Conservation (phyloP, 2,329 filamentous ascomycete genomes). For the Curvularia eragrostidis region DNA sequence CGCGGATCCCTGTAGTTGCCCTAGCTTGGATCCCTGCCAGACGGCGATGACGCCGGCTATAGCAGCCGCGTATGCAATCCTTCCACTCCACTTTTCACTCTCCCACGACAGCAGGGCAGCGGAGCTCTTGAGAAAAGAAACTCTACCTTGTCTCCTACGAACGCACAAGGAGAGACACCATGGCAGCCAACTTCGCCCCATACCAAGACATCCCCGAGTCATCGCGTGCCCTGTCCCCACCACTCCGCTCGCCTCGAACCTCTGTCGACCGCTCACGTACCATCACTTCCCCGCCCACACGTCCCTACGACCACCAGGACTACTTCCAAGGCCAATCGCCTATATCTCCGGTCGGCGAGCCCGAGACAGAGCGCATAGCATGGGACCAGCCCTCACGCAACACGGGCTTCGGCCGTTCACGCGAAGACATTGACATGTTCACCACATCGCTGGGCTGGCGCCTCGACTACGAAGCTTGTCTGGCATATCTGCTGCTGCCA, state of each 20-base stretch:
- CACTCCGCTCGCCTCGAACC: constrained; percentile 51
- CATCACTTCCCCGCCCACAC: constrained; percentile 43
- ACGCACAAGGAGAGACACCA: constrained; percentile 14
- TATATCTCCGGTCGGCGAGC: constrained; percentile 1
- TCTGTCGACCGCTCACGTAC: constrained; percentile 45
- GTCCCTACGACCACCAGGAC: constrained; percentile 51
- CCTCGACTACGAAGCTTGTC: constrained; percentile 86
- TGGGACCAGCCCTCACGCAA: constrained; percentile 30
- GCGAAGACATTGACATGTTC: constrained; percentile 77
- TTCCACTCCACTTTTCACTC: constrained; percentile 2
- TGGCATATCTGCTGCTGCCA: constrained; percentile 86
- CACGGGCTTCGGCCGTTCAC: constrained; percentile 42
- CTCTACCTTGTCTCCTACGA: background rate
- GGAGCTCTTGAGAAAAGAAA: background rate
- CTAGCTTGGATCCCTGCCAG: constrained; percentile 26
- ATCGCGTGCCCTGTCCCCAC: constrained; percentile 76
- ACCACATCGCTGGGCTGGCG: constrained; percentile 88
- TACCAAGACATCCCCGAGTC: constrained; percentile 94
- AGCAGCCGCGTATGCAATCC: constrained; percentile 16
- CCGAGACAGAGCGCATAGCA: constrained; percentile 38
- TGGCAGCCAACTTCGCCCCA: constrained; percentile 76
- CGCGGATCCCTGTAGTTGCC: constrained; percentile 8
- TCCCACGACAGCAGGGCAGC: background rate
- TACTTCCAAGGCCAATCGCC: constrained; percentile 37
- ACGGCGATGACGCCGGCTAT: constrained; percentile 21